Evolutionary conservation across 225 moss, liverwort and hornwort species (phyloP).

Genomic region (Takakia lepidozioides): DNA sequence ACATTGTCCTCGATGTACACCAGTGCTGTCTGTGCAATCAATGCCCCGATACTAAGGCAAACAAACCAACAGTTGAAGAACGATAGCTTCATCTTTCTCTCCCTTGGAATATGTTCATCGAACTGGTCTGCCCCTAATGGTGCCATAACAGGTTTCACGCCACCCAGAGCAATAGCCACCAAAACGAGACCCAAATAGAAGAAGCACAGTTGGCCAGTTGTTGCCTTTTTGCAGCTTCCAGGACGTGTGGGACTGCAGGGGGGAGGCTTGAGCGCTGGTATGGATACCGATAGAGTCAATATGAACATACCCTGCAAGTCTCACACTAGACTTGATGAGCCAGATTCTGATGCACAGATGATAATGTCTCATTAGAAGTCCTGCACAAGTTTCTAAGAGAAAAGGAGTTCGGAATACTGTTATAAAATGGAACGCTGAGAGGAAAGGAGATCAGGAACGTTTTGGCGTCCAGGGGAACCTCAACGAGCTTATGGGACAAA

Average conservation of each 20-base stretch:
- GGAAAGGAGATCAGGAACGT: too few relatives aligned
- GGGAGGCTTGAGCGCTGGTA: constrained; percentile 8
- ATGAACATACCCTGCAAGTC: constrained; percentile 19
- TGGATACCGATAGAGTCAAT: constrained; percentile 10
- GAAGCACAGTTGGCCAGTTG: constrained; percentile 9
- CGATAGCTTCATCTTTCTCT: constrained; percentile 6
- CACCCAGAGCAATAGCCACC: constrained; percentile 11
- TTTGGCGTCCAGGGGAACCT: too few relatives aligned
- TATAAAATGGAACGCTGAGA: too few relatives aligned
- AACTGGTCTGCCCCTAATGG: constrained; percentile 23
- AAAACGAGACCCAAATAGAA: constrained; percentile 9
- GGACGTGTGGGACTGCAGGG: background rate
- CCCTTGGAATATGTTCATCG: constrained; percentile 7
- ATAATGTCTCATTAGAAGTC: too few relatives aligned
- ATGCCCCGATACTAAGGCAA: constrained; percentile 7
- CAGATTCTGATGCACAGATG: too few relatives aligned
- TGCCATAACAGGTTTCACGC: constrained; percentile 10
- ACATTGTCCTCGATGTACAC: constrained; percentile 19
- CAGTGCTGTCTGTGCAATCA: constrained; percentile 9
- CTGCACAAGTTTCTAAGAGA: too few relatives aligned
- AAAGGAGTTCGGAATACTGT: too few relatives aligned
- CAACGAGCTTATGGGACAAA: too few relatives aligned
- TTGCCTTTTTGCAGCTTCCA: constrained; percentile 2
- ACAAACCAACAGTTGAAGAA: constrained; percentile 16
- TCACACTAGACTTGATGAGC: too few relatives aligned